Evolutionary conservation across 2,329 filamentous ascomycete genomes (phyloP).

Genomic region (Macrophomina tecta): DNA sequence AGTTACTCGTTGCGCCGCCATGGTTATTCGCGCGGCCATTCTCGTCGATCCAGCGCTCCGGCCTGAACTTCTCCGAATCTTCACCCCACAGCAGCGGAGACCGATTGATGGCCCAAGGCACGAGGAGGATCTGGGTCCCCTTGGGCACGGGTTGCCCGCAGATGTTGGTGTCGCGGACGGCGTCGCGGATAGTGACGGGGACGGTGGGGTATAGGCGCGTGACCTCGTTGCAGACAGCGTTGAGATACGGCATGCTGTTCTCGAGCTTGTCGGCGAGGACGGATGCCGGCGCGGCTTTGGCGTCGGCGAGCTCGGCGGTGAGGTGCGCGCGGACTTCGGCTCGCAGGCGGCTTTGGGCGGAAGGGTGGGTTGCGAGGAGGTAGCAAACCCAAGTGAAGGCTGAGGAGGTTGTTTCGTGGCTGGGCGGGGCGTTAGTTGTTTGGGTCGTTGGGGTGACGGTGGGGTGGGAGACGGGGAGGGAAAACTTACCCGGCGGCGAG

Average conservation of each 20-base stretch:
- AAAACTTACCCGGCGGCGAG: conserved; percentile 59
- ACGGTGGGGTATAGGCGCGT: conserved; percentile 48
- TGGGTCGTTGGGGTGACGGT: too few species aligned
- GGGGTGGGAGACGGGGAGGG: background rate
- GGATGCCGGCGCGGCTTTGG: conserved; percentile 34
- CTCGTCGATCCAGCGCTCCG: conserved; percentile 54
- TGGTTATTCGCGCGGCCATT: conserved; percentile 46
- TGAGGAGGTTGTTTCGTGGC: conserved; percentile 78
- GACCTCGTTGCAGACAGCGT: conserved; percentile 53
- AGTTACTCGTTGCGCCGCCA: conserved; percentile 46
- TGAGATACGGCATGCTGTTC: conserved; percentile 50
- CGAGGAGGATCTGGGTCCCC: conserved; percentile 46
- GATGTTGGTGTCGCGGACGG: conserved; percentile 42
- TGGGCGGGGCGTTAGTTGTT: conserved; percentile 25
- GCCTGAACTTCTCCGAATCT: conserved; percentile 49
- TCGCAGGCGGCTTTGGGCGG: conserved; percentile 70
- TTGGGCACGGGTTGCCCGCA: conserved; percentile 46
- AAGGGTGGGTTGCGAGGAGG: conserved; percentile 68
- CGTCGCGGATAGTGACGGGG: conserved; percentile 41
- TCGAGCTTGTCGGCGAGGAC: conserved; percentile 45
- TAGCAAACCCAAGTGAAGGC: conserved; percentile 79
- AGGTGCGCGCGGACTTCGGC: conserved; percentile 69
- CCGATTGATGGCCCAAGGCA: conserved; percentile 52
- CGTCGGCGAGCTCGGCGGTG: conserved; percentile 48
- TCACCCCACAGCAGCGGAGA: conserved; percentile 50